A percentile compares a stretch with the other conserved stretches of the same genome.
Evolutionary conservation across 352 stramenopile genomes (phyloP).

Genomic region (Blastocystis sp.): DNA sequence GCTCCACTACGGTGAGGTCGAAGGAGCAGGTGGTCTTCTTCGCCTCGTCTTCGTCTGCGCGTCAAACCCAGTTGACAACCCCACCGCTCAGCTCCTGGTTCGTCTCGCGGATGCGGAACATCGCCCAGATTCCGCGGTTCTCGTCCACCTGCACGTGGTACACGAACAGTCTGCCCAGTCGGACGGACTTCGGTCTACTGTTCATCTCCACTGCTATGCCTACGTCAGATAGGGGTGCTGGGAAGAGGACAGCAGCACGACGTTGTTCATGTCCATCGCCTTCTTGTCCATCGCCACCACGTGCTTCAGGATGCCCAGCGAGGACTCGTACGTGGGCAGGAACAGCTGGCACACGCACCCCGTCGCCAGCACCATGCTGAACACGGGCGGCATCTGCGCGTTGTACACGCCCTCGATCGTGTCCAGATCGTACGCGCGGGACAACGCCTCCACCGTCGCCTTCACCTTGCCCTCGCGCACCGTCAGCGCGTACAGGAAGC

Average conservation of each 20-base stretch:
- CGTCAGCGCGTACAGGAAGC: slow-evolving; percentile 78
- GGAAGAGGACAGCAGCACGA: slow-evolving; percentile 71
- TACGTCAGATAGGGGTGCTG: slow-evolving; percentile 72
- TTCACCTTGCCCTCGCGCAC: slow-evolving; percentile 16
- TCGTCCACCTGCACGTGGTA: slow-evolving; percentile 22
- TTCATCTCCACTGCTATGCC: slow-evolving; percentile 73
- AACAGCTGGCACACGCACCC: slow-evolving; percentile 79
- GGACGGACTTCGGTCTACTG: slow-evolving; percentile 69
- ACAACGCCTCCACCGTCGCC: neutral
- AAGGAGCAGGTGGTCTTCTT: slow-evolving; percentile 32
- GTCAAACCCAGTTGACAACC: neutral
- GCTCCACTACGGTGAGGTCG: slow-evolving; percentile 8
- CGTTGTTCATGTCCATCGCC: slow-evolving; percentile 67
- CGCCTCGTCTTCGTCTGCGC: slow-evolving; percentile 9
- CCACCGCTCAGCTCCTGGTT: slow-evolving; percentile 26
- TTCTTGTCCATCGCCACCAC: slow-evolving; percentile 4
- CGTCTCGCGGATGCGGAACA: slow-evolving; percentile 36
- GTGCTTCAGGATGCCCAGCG: slow-evolving; percentile 29
- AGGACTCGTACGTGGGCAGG: neutral
- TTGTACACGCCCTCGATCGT: slow-evolving; percentile 86
- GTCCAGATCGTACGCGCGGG: neutral
- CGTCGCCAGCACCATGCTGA: slow-evolving; percentile 83
- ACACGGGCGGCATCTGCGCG: slow-evolving; percentile 83
- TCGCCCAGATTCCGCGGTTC: slow-evolving; percentile 39
- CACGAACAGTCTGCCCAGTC: slow-evolving; percentile 22